These are phyloP conservation scores for Colletotrichum tropicicola DNA, from an alignment of 2,329 filamentous ascomycete genomes.

Conservation along the genomic window DNA sequence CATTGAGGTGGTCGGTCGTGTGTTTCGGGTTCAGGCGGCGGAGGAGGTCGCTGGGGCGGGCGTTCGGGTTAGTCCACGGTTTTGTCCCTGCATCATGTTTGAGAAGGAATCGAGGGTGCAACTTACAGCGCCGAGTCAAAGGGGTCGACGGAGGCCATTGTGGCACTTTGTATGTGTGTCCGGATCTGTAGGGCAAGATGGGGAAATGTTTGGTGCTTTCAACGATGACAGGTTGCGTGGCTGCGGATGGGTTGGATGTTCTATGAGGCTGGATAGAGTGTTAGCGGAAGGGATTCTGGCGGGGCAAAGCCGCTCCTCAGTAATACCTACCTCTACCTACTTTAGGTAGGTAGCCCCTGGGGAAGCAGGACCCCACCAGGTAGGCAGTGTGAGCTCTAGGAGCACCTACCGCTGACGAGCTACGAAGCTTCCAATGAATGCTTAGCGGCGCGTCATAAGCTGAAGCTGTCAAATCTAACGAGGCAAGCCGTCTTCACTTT, in stretches of 20 bases:
- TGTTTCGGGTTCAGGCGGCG: constrained; percentile 96
- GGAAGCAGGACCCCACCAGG: constrained; percentile 15
- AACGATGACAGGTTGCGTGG: constrained; percentile 2
- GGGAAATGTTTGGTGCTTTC: background rate
- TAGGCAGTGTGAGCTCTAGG: background rate
- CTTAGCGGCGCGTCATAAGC: no score
- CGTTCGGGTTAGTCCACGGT: constrained; percentile 17
- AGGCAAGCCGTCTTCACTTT: background rate
- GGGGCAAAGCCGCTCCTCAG: background rate
- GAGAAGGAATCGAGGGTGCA: constrained; percentile 7
- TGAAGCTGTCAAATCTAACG: no score
- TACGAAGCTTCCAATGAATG: no score
- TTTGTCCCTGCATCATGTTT: constrained; percentile 2
- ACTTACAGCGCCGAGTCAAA: constrained; percentile 81
- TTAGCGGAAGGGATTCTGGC: constrained; percentile 4
- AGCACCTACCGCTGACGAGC: constrained; percentile 19
- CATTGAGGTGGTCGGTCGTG: constrained; percentile 86
- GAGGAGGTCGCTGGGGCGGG: constrained; percentile 84
- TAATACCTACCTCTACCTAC: background rate
- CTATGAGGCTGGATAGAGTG: constrained; percentile 14
- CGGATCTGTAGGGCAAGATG: background rate
- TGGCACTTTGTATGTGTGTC: constrained; percentile 14
- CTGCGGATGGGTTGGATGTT: background rate
- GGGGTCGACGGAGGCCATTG: constrained; percentile 67
- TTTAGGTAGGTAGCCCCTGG: constrained; percentile 1